Evolutionary conservation across 2,329 filamentous ascomycete genomes (phyloP).

Genomic region (Sclerotinia borealis): DNA sequence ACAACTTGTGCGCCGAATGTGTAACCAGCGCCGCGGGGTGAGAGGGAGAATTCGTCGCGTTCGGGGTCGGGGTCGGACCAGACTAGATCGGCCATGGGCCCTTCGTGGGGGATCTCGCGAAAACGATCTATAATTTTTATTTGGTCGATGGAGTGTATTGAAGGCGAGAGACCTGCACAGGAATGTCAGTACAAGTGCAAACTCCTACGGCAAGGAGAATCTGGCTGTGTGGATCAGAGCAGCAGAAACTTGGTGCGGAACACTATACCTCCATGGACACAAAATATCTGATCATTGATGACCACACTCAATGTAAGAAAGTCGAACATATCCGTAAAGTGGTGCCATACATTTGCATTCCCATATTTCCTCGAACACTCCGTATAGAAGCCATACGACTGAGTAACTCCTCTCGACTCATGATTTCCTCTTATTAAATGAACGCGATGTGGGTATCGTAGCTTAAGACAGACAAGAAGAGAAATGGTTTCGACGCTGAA

Average conservation of each 20-base stretch:
- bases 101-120: constrained; percentile 96
- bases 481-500: constrained; percentile 99
- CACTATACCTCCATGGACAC: constrained; percentile 77
- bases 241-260: not conserved
- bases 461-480: constrained; percentile 90
- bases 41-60: constrained; percentile 91
- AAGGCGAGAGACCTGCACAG: constrained; percentile 66
- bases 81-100: constrained; percentile 97
- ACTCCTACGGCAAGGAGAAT: constrained; percentile 15
- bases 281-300: constrained; percentile 98
- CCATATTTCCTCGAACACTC: constrained; percentile 98
- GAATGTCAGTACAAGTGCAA: constrained; percentile 1
- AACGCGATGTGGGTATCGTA: constrained; percentile 92
- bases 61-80: constrained; percentile 99
- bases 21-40: constrained; percentile 88
- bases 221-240: not conserved
- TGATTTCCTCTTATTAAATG: constrained; percentile 97
- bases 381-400: constrained; percentile 98
- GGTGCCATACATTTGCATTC: constrained; percentile 98
- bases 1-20: constrained; percentile 97
- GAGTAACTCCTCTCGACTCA: constrained; percentile 93
- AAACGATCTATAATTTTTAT: constrained; percentile 99
- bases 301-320: constrained; percentile 95
- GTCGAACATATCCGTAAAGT: constrained; percentile 99
- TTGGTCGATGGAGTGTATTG: constrained; percentile 97